Conservation (phyloP, 2,329 filamentous ascomycete genomes). For the Pseudopyricularia cyperi region DNA sequence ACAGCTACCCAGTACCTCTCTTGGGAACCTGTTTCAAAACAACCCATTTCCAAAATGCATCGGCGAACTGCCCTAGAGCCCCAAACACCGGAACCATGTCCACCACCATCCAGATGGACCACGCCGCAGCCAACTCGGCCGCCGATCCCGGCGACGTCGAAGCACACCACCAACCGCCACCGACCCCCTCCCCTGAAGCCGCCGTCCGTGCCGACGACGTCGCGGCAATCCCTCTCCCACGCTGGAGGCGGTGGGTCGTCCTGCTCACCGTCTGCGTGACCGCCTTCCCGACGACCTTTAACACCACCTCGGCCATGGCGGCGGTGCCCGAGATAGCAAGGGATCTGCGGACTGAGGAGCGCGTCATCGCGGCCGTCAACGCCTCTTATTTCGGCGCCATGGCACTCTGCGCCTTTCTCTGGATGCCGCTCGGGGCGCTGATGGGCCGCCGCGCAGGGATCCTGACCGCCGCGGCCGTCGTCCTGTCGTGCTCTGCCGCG, state of each 20-base stretch:
- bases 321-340: conserved; percentile 62
- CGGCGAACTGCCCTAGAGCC: not conserved
- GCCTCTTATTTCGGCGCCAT: conserved; percentile 58
- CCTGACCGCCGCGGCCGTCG: conserved; percentile 39
- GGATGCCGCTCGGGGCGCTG: conserved; percentile 43
- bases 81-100: not conserved
- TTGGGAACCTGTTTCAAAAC: too few relatives aligned
- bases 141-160: not conserved
- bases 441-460: conserved; percentile 26
- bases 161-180: not conserved
- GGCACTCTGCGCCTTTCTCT: conserved; percentile 49
- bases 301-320: conserved; percentile 56
- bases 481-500: conserved; percentile 57
- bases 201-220: not conserved
- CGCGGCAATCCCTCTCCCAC: not conserved
- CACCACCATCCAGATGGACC: not conserved
- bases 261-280: not conserved
- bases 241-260: not conserved
- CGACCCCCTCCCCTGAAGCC: not conserved
- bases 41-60: not conserved
- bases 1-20: too few relatives aligned
- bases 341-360: conserved; percentile 51
- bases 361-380: conserved; percentile 61
- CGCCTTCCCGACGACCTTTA: not conserved
- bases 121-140: not conserved